These are phyloP conservation scores for Salinomyces thailandicus DNA, from an alignment of 2,329 filamentous ascomycete genomes.

Conservation along the genomic window DNA sequence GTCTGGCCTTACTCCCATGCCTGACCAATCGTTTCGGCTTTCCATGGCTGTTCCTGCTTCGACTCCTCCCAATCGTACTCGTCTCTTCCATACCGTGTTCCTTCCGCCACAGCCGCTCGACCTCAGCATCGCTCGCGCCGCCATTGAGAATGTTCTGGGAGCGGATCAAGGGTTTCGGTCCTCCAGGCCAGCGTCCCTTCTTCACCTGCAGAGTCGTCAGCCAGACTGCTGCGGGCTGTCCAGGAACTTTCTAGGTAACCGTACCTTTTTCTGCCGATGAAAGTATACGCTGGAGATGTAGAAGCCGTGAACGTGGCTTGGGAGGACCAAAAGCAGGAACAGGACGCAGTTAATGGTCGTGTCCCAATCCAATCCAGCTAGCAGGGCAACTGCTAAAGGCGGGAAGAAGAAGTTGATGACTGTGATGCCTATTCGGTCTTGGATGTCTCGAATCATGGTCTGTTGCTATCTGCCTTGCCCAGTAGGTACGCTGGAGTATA, in stretches of 20 bases:
- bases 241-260: background rate
- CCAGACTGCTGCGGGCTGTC: background rate
- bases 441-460: no score
- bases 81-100: conserved; percentile 5
- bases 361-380: conserved; percentile 28
- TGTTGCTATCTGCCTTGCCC: no score
- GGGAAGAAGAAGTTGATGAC: conserved; percentile 33
- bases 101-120: conserved; percentile 21
- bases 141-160: conserved; percentile 29
- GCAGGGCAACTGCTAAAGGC: conserved; percentile 27
- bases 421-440: no score
- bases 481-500: no score
- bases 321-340: conserved; percentile 32
- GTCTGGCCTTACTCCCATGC: no score
- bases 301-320: conserved; percentile 32
- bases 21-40: no score
- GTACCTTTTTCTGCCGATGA: conserved; percentile 27
- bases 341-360: conserved; percentile 29
- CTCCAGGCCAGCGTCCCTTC: conserved; percentile 29
- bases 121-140: conserved; percentile 24
- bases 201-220: conserved; percentile 20
- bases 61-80: no score
- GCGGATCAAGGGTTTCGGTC: conserved; percentile 25
- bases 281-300: conserved; percentile 33
- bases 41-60: no score